Base-by-base conservation (phyloP, 495 filamentous ascomycete species). In the Hypoxylon fuscum region DNA sequence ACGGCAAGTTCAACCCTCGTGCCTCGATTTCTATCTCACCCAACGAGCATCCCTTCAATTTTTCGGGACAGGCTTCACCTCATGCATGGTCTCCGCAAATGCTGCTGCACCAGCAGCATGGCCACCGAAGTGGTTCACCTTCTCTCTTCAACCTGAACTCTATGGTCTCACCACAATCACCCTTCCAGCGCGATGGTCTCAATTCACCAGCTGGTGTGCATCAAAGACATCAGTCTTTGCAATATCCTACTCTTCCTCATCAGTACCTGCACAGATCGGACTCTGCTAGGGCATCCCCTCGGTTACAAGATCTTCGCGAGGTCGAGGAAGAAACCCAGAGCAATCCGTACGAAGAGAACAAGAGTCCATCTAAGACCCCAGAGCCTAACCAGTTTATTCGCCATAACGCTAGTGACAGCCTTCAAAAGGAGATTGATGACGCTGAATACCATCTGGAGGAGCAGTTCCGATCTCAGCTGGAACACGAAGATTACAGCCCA, bases 341-440 rank as follows among this genome's bases (percentile, higher is more conserved):
- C 9, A 72, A 72, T 25, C 69, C 69, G 11, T 72, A 72, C 21
- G 83, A 84, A 50, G 74, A 76, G n/a, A 63, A 55, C 22, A 78
- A 83, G 64, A 81, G 72, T 22, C 76, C 77, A 1, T 76, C 79
- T 2, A 78, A 81, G 59, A 78, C 75, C 1, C 79, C 80, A 2
- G 80, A 83, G 58, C 76, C 79, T 0, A 56, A 35, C 14, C 59
- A 66, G 15, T 76, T 77, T 38, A 58, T 74, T 25, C 70, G 62
- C 27, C 80, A 73, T 63, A 83, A 77, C 25, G 75, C 73, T 40
- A 68, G 64, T 55, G 72, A 78, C 32, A 90, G 84, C 27, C 79
- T 97, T 22, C 91, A 97, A 72, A 87, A 88, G 67, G 92, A 96
- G 60, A 85, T 96, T 40, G 90, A 96, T 45, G 87, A 92, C 68